Conservation (phyloP, 2,329 filamentous ascomycete genomes). For the Scytalidium sp. region DNA sequence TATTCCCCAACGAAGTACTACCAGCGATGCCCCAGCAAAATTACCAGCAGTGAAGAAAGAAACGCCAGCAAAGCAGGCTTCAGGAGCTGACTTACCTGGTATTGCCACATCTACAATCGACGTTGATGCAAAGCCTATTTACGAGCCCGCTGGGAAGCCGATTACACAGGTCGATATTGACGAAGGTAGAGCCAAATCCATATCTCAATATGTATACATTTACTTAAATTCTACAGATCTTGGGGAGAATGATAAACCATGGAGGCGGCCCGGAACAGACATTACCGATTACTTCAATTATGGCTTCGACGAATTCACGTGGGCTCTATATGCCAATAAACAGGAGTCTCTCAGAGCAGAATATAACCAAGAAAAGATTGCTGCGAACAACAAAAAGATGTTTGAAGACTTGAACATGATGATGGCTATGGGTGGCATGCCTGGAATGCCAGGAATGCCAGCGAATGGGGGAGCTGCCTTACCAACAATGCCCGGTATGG, state of each 20-base stretch:
- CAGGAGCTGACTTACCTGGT: conserved; percentile 55
- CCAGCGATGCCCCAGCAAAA: conserved; percentile 48
- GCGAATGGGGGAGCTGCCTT: conserved; percentile 31
- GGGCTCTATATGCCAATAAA: conserved; percentile 89
- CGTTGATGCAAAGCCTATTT: conserved; percentile 76
- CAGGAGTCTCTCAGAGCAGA: conserved; percentile 77
- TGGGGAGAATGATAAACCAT: conserved; percentile 83
- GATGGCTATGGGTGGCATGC: conserved; percentile 53
- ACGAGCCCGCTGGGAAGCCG: conserved; percentile 77
- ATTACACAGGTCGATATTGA: conserved; percentile 75
- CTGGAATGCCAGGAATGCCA: conserved; percentile 40
- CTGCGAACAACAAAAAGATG: conserved; percentile 73
- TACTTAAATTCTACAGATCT: conserved; percentile 45
- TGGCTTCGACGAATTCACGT: conserved; percentile 97
- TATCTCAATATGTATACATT: neutral
- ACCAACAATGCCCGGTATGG: conserved; percentile 52
- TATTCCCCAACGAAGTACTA: conserved; percentile 57
- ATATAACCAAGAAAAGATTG: conserved; percentile 64
- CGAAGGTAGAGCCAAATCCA: conserved; percentile 41
- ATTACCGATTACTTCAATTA: conserved; percentile 99
- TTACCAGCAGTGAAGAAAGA: conserved; percentile 44
- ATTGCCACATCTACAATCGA: conserved; percentile 80
- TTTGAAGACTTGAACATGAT: conserved; percentile 69
- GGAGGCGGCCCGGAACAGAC: conserved; percentile 91
- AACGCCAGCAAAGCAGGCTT: conserved; percentile 27